Conservation (phyloP, 148 eudicot species). For the Camellia sinensis region DNA sequence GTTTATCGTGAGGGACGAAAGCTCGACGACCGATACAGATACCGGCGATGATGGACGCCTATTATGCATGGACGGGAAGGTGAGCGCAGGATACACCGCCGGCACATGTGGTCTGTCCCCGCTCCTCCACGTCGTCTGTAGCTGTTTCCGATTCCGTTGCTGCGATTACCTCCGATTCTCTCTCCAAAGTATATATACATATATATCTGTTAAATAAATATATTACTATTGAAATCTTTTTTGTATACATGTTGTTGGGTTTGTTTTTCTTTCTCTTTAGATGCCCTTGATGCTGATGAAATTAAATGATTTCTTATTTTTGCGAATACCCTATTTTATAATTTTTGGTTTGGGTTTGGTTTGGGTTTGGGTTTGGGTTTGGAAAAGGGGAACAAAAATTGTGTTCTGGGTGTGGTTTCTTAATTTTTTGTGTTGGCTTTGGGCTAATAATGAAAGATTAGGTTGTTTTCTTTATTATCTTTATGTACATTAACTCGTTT, state of each 20-base stretch:
- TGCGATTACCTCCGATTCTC: slow-evolving; percentile 15
- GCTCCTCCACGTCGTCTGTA: slow-evolving; percentile 19
- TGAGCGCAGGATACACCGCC: slow-evolving; percentile 17
- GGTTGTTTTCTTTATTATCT: too few relatives aligned
- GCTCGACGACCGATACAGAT: not conserved
- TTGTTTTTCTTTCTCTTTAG: not conserved
- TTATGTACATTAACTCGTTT: not conserved
- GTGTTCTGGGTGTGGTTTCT: not conserved
- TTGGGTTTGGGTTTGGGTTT: not conserved
- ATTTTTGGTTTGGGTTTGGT: not conserved
- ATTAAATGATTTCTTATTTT: not conserved
- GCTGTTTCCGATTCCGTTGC: slow-evolving; percentile 6
- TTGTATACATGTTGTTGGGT: not conserved
- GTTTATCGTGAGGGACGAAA: slow-evolving; percentile 9
- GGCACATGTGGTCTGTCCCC: slow-evolving; percentile 38
- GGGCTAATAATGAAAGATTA: too few relatives aligned
- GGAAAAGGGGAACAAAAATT: not conserved
- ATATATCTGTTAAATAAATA: not conserved
- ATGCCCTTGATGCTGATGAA: not conserved
- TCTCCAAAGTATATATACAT: slow-evolving; percentile 22
- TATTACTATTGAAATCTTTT: not conserved
- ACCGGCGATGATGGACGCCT: slow-evolving; percentile 18
- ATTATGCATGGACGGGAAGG: slow-evolving; percentile 22
- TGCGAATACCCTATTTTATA: not conserved
- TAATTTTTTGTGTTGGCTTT: not conserved